phyloP scores from a whole-genome alignment of 225 moss, liverwort and hornwort species.

The Neckera pumila region DNA sequence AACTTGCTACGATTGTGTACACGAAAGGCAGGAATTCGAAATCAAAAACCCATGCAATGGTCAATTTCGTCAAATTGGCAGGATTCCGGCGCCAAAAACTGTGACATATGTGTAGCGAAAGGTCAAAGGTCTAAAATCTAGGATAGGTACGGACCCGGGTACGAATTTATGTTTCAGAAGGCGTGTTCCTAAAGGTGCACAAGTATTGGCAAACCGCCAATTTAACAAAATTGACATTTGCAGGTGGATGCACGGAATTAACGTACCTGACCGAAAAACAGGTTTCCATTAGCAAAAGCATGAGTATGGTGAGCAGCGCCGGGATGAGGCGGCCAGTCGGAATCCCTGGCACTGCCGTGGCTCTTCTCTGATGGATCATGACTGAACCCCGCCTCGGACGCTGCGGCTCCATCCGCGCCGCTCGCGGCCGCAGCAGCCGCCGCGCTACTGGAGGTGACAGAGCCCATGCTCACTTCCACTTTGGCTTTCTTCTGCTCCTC shows the following conservation, averaged over 20 bases:
- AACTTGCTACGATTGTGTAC: background rate
- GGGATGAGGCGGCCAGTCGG: slow-evolving; percentile 39
- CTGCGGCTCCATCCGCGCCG: background rate
- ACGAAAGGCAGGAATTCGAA: background rate
- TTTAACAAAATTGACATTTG: background rate
- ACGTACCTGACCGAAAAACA: slow-evolving; percentile 33
- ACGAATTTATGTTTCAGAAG: background rate
- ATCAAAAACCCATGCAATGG: too few relatives aligned
- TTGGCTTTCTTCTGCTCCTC: slow-evolving; percentile 45
- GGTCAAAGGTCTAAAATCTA: background rate
- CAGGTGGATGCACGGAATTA: background rate
- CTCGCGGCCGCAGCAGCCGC: background rate
- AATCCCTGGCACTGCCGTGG: slow-evolving; percentile 15
- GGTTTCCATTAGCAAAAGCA: slow-evolving; percentile 14
- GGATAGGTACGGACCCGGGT: too few relatives aligned
- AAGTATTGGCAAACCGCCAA: background rate
- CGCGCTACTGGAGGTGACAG: slow-evolving; percentile 5
- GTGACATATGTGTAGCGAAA: background rate
- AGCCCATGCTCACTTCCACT: slow-evolving; percentile 35
- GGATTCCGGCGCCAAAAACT: background rate
- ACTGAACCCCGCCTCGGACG: slow-evolving; percentile 11
- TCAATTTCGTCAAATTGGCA: background rate
- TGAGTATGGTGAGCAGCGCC: slow-evolving; percentile 16
- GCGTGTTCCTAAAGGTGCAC: background rate
- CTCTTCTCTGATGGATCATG: slow-evolving; percentile 24